Conservation (phyloP, 2,329 filamentous ascomycete species). For the Talaromyces sp. region DNA sequence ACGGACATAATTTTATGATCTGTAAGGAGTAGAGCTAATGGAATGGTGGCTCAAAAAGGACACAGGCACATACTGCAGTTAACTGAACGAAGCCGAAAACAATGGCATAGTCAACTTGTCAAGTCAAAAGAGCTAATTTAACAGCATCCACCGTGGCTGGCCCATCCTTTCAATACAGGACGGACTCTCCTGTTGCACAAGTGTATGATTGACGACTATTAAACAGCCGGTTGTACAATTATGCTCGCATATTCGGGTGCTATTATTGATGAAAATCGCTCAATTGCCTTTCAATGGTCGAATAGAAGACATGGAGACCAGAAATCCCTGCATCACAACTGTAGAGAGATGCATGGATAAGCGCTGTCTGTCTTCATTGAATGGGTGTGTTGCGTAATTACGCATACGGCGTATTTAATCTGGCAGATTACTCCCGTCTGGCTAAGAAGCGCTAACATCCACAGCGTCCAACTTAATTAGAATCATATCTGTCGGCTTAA, state of each 20-base stretch:
- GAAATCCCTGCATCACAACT: background rate
- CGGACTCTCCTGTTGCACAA: background rate
- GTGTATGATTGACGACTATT: background rate
- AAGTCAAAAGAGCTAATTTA: background rate
- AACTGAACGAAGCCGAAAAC: too few species aligned
- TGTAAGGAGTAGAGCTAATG: background rate
- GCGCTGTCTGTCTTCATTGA: background rate
- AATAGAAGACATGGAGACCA: background rate
- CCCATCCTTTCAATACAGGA: background rate
- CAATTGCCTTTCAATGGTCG: background rate
- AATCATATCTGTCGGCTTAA: background rate
- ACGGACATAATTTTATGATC: too few species aligned
- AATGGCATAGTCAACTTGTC: background rate
- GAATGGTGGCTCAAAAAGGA: too few species aligned
- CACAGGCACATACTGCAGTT: too few species aligned
- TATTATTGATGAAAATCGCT: background rate
- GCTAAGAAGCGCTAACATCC: slow-evolving; percentile 2
- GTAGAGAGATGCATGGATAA: background rate
- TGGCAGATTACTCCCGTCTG: background rate
- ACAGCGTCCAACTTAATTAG: background rate
- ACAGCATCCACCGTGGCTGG: slow-evolving; percentile 9
- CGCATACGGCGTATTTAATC: background rate
- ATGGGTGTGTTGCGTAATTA: background rate
- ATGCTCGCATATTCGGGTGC: background rate
- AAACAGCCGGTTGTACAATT: background rate